Evolutionary conservation across 2,329 filamentous ascomycete genomes (phyloP), one percentile per base, ranked within the genome.

Genomic region (Fusarium lyarnte): DNA sequence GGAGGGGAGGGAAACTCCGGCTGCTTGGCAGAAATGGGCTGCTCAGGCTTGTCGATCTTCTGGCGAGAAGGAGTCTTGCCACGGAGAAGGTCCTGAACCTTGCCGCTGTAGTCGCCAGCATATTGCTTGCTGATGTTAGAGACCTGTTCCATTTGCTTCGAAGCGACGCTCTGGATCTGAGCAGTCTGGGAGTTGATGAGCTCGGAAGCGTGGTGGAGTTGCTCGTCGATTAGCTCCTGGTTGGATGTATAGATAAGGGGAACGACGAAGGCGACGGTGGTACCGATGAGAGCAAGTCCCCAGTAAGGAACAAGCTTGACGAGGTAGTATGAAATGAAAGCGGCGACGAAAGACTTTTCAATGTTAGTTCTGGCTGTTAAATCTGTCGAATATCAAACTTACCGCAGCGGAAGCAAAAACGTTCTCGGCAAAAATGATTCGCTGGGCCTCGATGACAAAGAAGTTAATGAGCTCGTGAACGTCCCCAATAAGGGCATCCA

Each of bases 251-350:
- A 93, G 78, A 92, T 77, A 58, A 92, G 85, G 35, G 91, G 91
- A 17, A 84, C 85, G 65, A 91, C 84, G 84, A 93, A 93, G 66
- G 87, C 78, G 54, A 89, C 80, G 17, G 88, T 88, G 65, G 88
- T 89, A 71, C 82, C 84, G 75, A 92, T 84, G 72, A 93, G 81
- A 51, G 89, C 84, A 72, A 93, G 87, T 39, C 89, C 90, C 91
- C 91, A 93, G 84, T 91, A 88, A 39, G 91, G 91, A 52, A 93
- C 87, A 69, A 92, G 84, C 85, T 92, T 93, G 81, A 91, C 87
- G 42, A 93, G 85, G 80, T 87, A 90, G 83, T 92, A 92, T 29
- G 90, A 90, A 70, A 92, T 72, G 81, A 92, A 91, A 52, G 90
- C 86, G 69, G 84, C 84, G 58, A 91, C 55, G 70, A 88, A 88